A percentile compares a stretch with the other conserved stretches of the same genome.
phyloP scores from a whole-genome alignment of 805 yeast species.

The Candida easanensis region DNA sequence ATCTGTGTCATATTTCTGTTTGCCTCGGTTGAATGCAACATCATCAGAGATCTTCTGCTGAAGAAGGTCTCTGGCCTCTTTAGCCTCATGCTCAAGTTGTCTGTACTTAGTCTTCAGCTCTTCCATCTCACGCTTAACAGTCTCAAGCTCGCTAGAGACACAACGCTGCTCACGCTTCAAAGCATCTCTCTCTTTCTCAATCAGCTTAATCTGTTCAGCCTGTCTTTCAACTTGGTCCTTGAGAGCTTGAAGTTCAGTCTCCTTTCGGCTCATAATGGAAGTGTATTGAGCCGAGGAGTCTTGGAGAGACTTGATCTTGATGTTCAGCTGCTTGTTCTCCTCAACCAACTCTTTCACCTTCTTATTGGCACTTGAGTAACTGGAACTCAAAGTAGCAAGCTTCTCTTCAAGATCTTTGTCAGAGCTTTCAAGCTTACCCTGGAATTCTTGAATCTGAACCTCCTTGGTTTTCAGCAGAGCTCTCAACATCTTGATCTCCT shows the following conservation, averaged over 20 bases:
- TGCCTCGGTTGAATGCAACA: slow-evolving; percentile 42
- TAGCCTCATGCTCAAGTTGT: slow-evolving; percentile 45
- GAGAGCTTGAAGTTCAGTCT: slow-evolving; percentile 32
- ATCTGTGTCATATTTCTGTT: slow-evolving; percentile 40
- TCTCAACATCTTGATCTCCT: slow-evolving; percentile 32
- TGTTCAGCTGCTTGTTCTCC: slow-evolving; percentile 44
- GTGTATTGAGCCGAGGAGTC: slow-evolving; percentile 35
- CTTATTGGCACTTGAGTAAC: slow-evolving; percentile 33
- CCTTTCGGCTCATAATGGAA: slow-evolving; percentile 34
- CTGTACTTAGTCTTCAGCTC: slow-evolving; percentile 27
- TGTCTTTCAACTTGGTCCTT: slow-evolving; percentile 27
- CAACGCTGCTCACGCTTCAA: slow-evolving; percentile 28
- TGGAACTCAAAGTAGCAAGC: slow-evolving; percentile 31
- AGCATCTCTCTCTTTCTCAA: slow-evolving; percentile 32
- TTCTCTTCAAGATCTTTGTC: slow-evolving; percentile 35
- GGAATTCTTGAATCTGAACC: slow-evolving; percentile 29
- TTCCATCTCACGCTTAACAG: slow-evolving; percentile 27
- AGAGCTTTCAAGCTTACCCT: slow-evolving; percentile 30
- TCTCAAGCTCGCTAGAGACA: slow-evolving; percentile 27
- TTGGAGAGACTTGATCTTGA: slow-evolving; percentile 36
- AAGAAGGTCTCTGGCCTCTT: slow-evolving; percentile 38
- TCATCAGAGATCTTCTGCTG: slow-evolving; percentile 43
- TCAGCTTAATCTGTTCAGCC: slow-evolving; percentile 22
- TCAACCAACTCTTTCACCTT: slow-evolving; percentile 36
- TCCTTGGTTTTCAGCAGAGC: slow-evolving; percentile 33